phyloP scores from a whole-genome alignment of 352 stramenopile species.

The Elongisporangium senticosum region DNA sequence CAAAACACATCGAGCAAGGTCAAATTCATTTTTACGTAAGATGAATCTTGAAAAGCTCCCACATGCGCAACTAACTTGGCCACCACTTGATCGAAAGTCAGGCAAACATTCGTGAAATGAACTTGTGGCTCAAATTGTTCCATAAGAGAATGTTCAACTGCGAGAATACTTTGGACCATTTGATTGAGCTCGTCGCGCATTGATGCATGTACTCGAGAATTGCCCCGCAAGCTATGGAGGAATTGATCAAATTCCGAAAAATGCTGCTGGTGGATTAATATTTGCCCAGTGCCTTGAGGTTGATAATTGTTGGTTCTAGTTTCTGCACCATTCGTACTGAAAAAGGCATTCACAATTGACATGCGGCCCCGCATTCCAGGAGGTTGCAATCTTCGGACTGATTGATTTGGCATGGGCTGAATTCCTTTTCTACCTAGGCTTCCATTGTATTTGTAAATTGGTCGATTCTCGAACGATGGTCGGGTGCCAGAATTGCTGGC shows the following conservation, averaged over 20 bases:
- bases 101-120: slow-evolving; percentile 29
- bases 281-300: background rate
- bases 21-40: slow-evolving; percentile 62
- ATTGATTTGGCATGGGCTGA: background rate
- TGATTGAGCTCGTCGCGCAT: slow-evolving; percentile 67
- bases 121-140: slow-evolving; percentile 40
- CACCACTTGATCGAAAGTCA: slow-evolving; percentile 69
- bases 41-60: slow-evolving; percentile 40
- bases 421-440: background rate
- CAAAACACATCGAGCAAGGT: slow-evolving; percentile 68
- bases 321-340: background rate
- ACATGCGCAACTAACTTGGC: slow-evolving; percentile 56
- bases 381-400: background rate
- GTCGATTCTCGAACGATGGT: background rate
- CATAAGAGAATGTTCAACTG: slow-evolving; percentile 35
- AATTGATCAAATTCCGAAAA: slow-evolving; percentile 48
- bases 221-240: slow-evolving; percentile 26
- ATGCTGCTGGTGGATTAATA: slow-evolving; percentile 16
- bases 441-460: background rate
- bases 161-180: slow-evolving; percentile 67
- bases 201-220: slow-evolving; percentile 31
- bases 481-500: background rate
- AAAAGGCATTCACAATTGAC: background rate
- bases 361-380: background rate
- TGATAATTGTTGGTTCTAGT: background rate